These are phyloP conservation scores for Xylariaceae sp. DNA, from an alignment of 2,329 filamentous ascomycete species.

Conservation along the genomic window DNA sequence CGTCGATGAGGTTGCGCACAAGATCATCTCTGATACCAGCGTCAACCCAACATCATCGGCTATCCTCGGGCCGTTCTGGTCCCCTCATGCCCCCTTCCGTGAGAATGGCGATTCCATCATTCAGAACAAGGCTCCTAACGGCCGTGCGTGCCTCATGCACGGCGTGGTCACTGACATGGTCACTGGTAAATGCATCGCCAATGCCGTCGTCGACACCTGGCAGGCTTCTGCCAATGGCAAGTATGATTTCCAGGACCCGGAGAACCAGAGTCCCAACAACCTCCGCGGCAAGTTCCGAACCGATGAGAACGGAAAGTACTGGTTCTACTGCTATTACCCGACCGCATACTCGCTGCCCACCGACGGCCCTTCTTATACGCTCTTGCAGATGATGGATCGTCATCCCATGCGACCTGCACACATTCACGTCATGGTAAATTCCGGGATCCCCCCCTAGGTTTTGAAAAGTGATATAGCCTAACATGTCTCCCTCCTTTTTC, in stretches of 20 bases:
- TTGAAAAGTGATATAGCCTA: not conserved
- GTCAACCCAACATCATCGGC: slow-evolving; percentile 65
- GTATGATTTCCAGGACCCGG: slow-evolving; percentile 71
- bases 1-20: slow-evolving; percentile 63
- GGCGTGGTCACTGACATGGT: slow-evolving; percentile 50
- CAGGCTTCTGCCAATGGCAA: slow-evolving; percentile 70
- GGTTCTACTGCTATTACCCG: slow-evolving; percentile 70
- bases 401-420: slow-evolving; percentile 47
- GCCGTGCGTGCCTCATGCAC: slow-evolving; percentile 62
- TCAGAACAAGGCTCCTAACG: slow-evolving; percentile 53
- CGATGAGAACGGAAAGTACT: slow-evolving; percentile 63
- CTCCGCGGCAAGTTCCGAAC: slow-evolving; percentile 70
- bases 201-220: slow-evolving; percentile 73
- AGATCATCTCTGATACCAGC: slow-evolving; percentile 55
- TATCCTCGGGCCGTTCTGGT: slow-evolving; percentile 76
- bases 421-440: slow-evolving; percentile 46
- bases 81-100: slow-evolving; percentile 67
- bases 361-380: slow-evolving; percentile 46
- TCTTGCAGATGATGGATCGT: slow-evolving; percentile 43
- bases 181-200: slow-evolving; percentile 52
- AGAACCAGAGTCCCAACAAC: slow-evolving; percentile 67
- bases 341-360: slow-evolving; percentile 67
- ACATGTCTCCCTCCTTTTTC: not conserved
- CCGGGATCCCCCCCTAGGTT: not conserved
- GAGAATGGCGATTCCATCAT: slow-evolving; percentile 62